Percentiles rank a stretch among this genome's conserved stretches.
phyloP scores from a whole-genome alignment of 208 protist species.

The Leishmania amazonensis region DNA sequence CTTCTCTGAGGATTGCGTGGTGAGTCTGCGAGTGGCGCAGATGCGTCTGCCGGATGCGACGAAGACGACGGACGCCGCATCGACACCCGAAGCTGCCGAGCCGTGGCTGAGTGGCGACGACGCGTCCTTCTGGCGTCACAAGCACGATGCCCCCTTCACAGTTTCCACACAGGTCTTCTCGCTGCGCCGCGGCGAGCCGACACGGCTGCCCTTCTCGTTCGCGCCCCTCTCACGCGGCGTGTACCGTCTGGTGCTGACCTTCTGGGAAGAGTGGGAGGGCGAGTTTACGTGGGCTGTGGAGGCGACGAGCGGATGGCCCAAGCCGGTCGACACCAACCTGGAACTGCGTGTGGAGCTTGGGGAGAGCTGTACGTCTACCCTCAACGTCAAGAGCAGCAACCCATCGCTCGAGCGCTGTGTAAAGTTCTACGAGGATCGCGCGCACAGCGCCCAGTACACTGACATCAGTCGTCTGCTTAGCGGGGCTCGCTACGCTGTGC shows the following conservation, averaged over 20 bases:
- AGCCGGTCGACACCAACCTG: slow-evolving; percentile 44
- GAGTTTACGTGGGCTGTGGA: slow-evolving; percentile 90
- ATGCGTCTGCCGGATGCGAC: slow-evolving; percentile 23
- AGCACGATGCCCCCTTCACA: slow-evolving; percentile 57
- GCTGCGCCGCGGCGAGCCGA: slow-evolving; percentile 64
- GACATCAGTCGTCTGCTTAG: slow-evolving; percentile 24
- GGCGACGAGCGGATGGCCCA: slow-evolving; percentile 62
- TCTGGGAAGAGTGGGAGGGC: slow-evolving; percentile 87
- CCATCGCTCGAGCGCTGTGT: slow-evolving; percentile 67
- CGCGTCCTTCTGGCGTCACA: slow-evolving; percentile 22
- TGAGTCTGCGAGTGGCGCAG: slow-evolving; percentile 77
- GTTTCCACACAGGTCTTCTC: slow-evolving; percentile 70
- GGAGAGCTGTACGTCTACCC: slow-evolving; percentile 42
- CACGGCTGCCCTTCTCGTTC: slow-evolving; percentile 79
- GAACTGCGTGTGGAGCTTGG: slow-evolving; percentile 74
- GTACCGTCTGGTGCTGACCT: slow-evolving; percentile 77
- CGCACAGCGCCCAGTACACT: slow-evolving; percentile 32
- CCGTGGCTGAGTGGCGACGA: slow-evolving; percentile 24
- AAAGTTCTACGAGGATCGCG: slow-evolving; percentile 72
- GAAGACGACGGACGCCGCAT: background rate
- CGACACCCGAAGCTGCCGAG: background rate
- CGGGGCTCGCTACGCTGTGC: slow-evolving; percentile 48
- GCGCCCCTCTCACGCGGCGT: slow-evolving; percentile 77
- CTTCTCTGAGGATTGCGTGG: slow-evolving; percentile 75
- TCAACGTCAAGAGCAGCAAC: slow-evolving; percentile 62